Conservation (phyloP, 177 flowering plant species). For the Vitis hybrid region DNA sequence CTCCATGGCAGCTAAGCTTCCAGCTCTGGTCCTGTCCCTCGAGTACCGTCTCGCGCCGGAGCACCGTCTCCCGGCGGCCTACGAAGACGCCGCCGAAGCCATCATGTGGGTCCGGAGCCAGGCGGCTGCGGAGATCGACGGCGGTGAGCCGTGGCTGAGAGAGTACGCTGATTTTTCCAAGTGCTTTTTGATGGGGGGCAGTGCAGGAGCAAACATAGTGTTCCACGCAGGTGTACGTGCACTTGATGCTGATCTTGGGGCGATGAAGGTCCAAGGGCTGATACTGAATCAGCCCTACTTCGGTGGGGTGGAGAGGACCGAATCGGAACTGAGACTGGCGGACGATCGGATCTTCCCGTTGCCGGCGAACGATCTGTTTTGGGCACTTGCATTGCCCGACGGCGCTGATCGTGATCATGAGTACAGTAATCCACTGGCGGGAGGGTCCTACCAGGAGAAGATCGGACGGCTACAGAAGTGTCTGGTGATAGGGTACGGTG, state of each 20-base stretch:
- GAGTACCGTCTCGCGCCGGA: conserved; percentile 78
- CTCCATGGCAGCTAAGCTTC: conserved; percentile 22
- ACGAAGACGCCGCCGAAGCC: conserved; percentile 56
- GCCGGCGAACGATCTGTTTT: conserved; percentile 33
- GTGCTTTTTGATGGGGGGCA: conserved; percentile 55
- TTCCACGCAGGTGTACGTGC: conserved; percentile 45
- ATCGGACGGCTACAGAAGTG: conserved; percentile 47
- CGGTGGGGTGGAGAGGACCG: conserved; percentile 50
- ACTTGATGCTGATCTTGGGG: conserved; percentile 26
- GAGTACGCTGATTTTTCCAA: conserved; percentile 40
- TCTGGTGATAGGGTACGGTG: conserved; percentile 41
- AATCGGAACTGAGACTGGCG: conserved; percentile 34
- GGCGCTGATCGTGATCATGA: conserved; percentile 54
- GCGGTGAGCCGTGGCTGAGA: conserved; percentile 41
- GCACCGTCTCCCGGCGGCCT: conserved; percentile 72
- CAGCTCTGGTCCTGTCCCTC: conserved; percentile 46
- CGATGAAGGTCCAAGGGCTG: conserved; percentile 44
- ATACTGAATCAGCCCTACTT: conserved; percentile 49
- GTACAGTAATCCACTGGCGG: conserved; percentile 38
- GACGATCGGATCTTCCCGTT: conserved; percentile 40
- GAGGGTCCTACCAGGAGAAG: conserved; percentile 3
- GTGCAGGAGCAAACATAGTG: conserved; percentile 56
- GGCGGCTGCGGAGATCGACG: conserved; percentile 13
- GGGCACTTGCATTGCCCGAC: conserved; percentile 46
- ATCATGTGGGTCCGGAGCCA: conserved; percentile 43